Evolutionary conservation across 106 monocot species (phyloP).

Genomic region (Alisma plantagoaquatica): DNA sequence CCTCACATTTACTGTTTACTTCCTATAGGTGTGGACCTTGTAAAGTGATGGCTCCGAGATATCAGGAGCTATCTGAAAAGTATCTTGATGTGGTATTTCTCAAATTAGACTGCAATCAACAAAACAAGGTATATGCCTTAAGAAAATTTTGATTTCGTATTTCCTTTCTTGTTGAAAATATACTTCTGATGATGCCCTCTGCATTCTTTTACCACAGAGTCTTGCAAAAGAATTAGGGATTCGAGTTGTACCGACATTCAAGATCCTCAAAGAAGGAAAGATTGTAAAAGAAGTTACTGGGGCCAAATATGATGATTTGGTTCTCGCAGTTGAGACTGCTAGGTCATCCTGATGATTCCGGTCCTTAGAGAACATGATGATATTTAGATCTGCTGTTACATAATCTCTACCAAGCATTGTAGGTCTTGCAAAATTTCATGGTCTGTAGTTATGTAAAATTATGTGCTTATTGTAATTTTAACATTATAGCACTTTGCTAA

Average conservation of each 20-base stretch:
- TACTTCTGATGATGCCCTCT: no score
- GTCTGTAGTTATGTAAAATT: no score
- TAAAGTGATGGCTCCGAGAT: constrained; percentile 68
- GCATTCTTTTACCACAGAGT: constrained; percentile 23
- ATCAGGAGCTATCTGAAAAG: constrained; percentile 43
- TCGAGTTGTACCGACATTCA: constrained; percentile 71
- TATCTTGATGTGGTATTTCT: constrained; percentile 62
- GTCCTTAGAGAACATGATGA: no score
- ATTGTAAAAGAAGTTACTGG: constrained; percentile 72
- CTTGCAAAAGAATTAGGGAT: constrained; percentile 70
- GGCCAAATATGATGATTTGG: constrained; percentile 59
- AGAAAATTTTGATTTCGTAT: no score
- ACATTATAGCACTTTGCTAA: no score
- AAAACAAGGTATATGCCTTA: constrained; percentile 42
- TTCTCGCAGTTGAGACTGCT: constrained; percentile 43
- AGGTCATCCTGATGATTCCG: constrained; percentile 37
- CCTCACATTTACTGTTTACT: no score
- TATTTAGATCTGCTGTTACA: no score
- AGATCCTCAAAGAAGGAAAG: constrained; percentile 57
- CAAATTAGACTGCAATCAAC: constrained; percentile 78
- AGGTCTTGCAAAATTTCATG: no score
- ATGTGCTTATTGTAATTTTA: no score
- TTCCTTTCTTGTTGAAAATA: no score
- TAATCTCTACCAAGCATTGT: no score
- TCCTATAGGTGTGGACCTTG: constrained; percentile 70